These are phyloP conservation scores for Saturnispora zaruensis DNA, from an alignment of 805 yeast species.

Conservation along the genomic window DNA sequence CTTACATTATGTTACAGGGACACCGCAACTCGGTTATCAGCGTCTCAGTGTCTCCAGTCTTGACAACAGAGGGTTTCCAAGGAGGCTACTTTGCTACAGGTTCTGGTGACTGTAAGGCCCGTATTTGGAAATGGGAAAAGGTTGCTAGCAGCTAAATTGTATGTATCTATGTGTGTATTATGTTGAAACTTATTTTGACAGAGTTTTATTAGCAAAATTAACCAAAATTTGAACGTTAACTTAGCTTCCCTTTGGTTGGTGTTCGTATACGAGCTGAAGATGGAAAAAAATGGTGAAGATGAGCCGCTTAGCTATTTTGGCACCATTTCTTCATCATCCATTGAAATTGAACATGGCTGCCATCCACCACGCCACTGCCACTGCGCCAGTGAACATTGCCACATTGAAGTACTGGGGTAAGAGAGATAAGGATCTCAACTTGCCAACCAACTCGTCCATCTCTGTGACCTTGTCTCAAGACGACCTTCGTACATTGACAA, in stretches of 20 bases:
- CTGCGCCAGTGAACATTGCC: conserved; percentile 98
- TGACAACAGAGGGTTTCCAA: conserved; percentile 44
- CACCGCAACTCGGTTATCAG: conserved; percentile 93
- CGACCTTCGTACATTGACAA: conserved; percentile 85
- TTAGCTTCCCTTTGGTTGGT: neutral
- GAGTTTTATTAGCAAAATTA: neutral
- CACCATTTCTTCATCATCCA: neutral
- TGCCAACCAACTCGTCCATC: conserved; percentile 94
- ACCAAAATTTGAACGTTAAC: neutral
- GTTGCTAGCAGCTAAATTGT: conserved; percentile 13
- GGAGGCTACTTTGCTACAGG: conserved; percentile 94
- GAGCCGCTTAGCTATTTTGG: neutral
- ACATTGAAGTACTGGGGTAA: conserved; percentile 99
- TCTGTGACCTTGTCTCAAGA: conserved; percentile 89
- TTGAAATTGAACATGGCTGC: conserved; percentile 16
- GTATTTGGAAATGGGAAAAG: conserved; percentile 85
- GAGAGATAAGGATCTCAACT: conserved; percentile 76
- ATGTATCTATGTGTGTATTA: conserved; percentile 3
- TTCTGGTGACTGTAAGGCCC: conserved; percentile 93
- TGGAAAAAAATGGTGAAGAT: neutral
- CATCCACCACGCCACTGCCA: conserved; percentile 65
- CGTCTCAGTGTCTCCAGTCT: conserved; percentile 82
- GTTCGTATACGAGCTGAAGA: neutral
- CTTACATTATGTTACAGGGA: conserved; percentile 91
- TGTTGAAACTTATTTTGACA: neutral